Evolutionary conservation across 495 filamentous ascomycete species (phyloP), one percentile per base, ranked within the genome.

Genomic region (Talaromyces nanjingensis): DNA sequence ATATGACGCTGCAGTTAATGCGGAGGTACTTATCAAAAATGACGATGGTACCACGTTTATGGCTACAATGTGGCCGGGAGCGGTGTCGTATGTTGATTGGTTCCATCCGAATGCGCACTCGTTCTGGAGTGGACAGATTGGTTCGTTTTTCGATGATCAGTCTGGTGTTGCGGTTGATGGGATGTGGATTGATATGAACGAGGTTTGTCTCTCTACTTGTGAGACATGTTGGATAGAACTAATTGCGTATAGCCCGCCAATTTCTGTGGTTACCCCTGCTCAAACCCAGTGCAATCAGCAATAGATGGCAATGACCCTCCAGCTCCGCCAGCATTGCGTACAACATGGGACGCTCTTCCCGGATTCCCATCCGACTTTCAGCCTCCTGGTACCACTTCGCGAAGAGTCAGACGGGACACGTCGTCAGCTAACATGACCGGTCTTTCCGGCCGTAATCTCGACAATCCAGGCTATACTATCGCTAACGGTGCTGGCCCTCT

Each of bases 131-230:
- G 59, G 59, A 2, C 59, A 61, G 42, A 61, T 61, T 31, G 22
- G 24, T 25, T 61, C 59, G 5, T 61, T 61, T 16, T 61, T 61
- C 8, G 20, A 61, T 27, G 59, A 61, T 31, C 22, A 45, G 7
- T 25, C 59, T 9, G 59, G 59, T 11, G 33, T 61, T 0, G 59
- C 22, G 8, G 39, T 70, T 27, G 69, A 70, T 53, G 69, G 64
- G 2, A 25, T 70, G 20, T 71, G 69, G 69, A 71, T 71, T 57
- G 69, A 71, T 56, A 71, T 71, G 69, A 71, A 69, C 31, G 69
- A 71, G 57, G 63, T 64, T 8, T 33, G 89, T 18, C 92, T 89
- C 0, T 33, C 3, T 2, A 2, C 12, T n/a, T 22, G 16, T n/a
- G 1, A 6, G 1, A 6, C 3, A n/a, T 1, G 2, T 56, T n/a